Percentiles rank a stretch among this genome's conserved stretches.
phyloP scores from a whole-genome alignment of 768 basidiomycete species.

The Cystofilobasidium bisporidii region DNA sequence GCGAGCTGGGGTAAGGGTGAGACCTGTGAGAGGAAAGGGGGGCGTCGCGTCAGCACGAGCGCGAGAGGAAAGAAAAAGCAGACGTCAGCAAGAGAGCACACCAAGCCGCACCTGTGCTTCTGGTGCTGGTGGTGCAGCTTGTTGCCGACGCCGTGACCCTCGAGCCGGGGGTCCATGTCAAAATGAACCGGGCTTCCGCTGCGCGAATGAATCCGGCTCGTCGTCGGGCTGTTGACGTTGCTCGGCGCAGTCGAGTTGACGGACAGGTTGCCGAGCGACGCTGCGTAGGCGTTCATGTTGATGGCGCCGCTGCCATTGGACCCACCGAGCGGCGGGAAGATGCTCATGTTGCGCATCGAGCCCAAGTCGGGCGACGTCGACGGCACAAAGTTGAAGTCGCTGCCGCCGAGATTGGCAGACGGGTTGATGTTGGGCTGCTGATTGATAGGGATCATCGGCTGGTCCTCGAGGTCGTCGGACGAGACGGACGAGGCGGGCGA shows the following conservation, averaged over 20 bases:
- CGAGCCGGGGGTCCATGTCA: slow-evolving; percentile 16
- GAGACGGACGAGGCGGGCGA: slow-evolving; percentile 36
- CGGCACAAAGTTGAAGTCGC: slow-evolving; percentile 34
- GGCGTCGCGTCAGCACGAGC: no score
- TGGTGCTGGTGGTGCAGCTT: slow-evolving; percentile 26
- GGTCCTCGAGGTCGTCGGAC: slow-evolving; percentile 38
- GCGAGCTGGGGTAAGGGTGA: slow-evolving; percentile 30
- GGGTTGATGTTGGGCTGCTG: slow-evolving; percentile 7
- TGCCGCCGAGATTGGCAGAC: background rate
- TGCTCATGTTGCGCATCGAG: slow-evolving; percentile 39
- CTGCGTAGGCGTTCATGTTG: slow-evolving; percentile 9
- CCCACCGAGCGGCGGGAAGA: slow-evolving; percentile 30
- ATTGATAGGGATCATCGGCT: slow-evolving; percentile 26
- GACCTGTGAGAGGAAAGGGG: no score
- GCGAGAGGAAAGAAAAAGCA: background rate
- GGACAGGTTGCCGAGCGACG: slow-evolving; percentile 13
- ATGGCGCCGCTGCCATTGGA: background rate
- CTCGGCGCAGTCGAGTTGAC: slow-evolving; percentile 18
- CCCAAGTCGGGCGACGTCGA: slow-evolving; percentile 41
- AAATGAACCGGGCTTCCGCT: slow-evolving; percentile 23
- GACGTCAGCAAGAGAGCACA: background rate
- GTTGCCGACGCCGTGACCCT: slow-evolving; percentile 27
- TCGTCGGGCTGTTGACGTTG: slow-evolving; percentile 18
- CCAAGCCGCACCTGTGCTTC: slow-evolving; percentile 23
- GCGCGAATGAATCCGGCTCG: slow-evolving; percentile 19